Conservation (phyloP, 2,329 filamentous ascomycete genomes). For the Colletotrichum tamarilloi region DNA sequence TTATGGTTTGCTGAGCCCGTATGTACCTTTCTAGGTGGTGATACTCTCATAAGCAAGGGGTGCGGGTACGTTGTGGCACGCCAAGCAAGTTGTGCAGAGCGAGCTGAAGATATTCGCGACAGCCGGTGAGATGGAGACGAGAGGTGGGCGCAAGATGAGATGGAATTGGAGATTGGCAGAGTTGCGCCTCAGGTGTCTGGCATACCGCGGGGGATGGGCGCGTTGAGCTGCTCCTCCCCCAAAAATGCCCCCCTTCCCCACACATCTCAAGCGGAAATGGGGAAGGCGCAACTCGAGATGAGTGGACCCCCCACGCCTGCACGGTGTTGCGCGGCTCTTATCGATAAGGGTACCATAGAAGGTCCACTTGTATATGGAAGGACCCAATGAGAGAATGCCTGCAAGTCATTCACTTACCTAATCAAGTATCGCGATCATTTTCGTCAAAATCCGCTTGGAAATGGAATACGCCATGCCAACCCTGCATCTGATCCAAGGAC, state of each 20-base stretch:
- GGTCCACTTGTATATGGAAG: no score
- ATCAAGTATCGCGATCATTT: no score
- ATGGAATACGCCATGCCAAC: no score
- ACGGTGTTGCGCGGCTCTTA: neutral
- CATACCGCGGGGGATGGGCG: conserved; percentile 1
- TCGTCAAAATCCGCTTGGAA: no score
- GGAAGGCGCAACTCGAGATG: neutral
- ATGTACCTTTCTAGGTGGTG: neutral
- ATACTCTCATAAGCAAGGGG: neutral
- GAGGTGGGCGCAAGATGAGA: conserved; percentile 6
- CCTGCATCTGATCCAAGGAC: no score
- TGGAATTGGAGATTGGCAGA: conserved; percentile 4
- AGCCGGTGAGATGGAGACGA: neutral
- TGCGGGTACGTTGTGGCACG: neutral
- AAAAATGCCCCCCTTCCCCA: conserved; percentile 22
- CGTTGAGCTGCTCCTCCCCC: neutral
- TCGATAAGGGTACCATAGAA: neutral
- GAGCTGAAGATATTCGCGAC: neutral
- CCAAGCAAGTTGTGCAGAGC: neutral
- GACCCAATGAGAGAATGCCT: no score
- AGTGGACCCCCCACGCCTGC: neutral
- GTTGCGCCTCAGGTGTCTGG: conserved; percentile 20
- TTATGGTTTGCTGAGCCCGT: neutral
- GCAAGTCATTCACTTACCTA: no score
- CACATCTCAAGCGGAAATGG: neutral